Evolutionary conservation across 2,329 filamentous ascomycete genomes (phyloP), one percentile per base, ranked within the genome.

Genomic region (Apiospora phragmitis): DNA sequence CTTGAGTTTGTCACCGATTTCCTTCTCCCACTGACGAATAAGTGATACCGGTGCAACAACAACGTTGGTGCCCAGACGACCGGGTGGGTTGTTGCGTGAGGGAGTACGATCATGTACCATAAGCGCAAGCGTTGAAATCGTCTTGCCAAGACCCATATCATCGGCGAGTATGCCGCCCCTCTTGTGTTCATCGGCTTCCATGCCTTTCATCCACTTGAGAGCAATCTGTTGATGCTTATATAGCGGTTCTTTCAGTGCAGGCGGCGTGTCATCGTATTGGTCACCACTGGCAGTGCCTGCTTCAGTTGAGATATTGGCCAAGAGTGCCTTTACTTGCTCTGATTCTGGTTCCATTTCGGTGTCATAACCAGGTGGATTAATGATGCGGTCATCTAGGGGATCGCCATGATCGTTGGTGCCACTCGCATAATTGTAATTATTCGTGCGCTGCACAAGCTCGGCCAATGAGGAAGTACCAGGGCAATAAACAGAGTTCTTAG

Each of bases 111-210:
- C 73, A 42, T 59, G 87, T 16, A 94, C 85, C 75, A 97, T 92
- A 59, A 97, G 86, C 4, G 94, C 89, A 29, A 98, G 85, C 6
- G 93, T 91, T 72, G 95, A 94, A 32, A 97, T 91, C 0, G 93
- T 95, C 81, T 96, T 95, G 9, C 93, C 93, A 14, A 95, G 83
- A 9, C 93, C 93, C 93, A 95, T 96, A 73, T 94, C 92, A 76
- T 94, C 92, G 0, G 91, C 92, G 32, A 95, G 84, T 70, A 95
- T 94, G 29, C 93, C 92, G 24, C 93, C 93, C 76, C 92, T 94
- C 76, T 92, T 94, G 69, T 91, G 90, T 2, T 83, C 86, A 11
- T 93, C 90, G 70, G 89, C 86, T 79, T 95, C 93, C 85, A 91
- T 93, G 8, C 88, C 87, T 76, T 90, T 90, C 82, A 96, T 88